Evolutionary conservation across 1,284 basidiomycete genomes (phyloP).

Genomic region (Heimioporus retisporus): DNA sequence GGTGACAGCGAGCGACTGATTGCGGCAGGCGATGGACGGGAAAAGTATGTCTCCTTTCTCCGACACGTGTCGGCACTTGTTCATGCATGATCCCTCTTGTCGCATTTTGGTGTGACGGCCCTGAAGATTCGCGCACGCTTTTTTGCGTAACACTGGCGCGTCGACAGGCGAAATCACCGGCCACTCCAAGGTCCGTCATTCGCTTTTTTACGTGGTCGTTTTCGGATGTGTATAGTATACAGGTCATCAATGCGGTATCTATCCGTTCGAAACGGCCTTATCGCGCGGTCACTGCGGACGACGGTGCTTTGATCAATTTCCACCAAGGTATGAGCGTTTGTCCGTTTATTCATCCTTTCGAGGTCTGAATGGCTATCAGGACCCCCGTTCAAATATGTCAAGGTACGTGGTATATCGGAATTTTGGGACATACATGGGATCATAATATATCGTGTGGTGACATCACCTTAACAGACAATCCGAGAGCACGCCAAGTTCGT

Average conservation of each 20-base stretch:
- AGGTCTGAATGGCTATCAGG: slow-evolving; percentile 51
- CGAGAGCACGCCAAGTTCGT: slow-evolving; percentile 95
- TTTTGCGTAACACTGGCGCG: slow-evolving; percentile 90
- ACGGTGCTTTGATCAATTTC: slow-evolving; percentile 88
- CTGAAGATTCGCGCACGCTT: slow-evolving; percentile 85
- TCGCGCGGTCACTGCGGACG: slow-evolving; percentile 89
- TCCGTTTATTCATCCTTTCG: neutral
- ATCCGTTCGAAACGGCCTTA: slow-evolving; percentile 93
- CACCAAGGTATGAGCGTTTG: slow-evolving; percentile 67
- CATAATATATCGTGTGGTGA: neutral
- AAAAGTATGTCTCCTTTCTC: slow-evolving; percentile 66
- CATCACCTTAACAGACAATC: slow-evolving; percentile 67
- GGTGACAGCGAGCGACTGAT: slow-evolving; percentile 97
- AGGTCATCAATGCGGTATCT: slow-evolving; percentile 90
- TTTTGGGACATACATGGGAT: neutral
- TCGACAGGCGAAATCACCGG: slow-evolving; percentile 96
- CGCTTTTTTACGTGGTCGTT: neutral
- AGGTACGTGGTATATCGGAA: slow-evolving; percentile 54
- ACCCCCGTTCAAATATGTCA: slow-evolving; percentile 91
- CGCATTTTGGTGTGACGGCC: neutral
- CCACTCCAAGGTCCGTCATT: slow-evolving; percentile 81
- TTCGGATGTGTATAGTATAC: neutral
- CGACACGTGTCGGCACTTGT: neutral
- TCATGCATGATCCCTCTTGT: neutral
- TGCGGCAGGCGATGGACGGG: slow-evolving; percentile 95